phyloP scores from a whole-genome alignment of 108 stramenopile genomes.

The Cyclotella atomus region DNA sequence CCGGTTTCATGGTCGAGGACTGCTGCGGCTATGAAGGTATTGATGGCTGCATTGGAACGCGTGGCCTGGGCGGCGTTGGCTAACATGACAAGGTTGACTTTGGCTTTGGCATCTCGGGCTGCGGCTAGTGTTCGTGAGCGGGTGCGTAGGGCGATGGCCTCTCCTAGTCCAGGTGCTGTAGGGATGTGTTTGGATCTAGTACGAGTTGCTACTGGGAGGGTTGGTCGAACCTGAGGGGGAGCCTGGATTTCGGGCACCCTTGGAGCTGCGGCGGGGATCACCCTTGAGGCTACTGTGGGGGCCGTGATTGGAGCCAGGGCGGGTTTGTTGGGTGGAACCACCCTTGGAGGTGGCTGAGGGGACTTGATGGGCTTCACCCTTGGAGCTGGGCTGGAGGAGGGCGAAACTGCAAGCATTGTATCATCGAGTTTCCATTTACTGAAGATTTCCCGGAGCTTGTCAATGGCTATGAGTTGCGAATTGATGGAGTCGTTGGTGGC shows the following conservation, averaged over 20 bases:
- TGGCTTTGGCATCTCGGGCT: not conserved
- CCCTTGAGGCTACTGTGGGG: constrained; percentile 5
- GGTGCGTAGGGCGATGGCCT: constrained; percentile 1
- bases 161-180: too few species aligned
- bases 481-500: not conserved
- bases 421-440: not conserved
- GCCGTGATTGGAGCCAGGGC: not conserved
- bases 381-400: not conserved
- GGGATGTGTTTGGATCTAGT: not conserved
- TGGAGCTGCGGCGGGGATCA: constrained; percentile 2
- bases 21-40: not conserved
- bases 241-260: not conserved
- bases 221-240: not conserved
- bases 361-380: not conserved
- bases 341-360: constrained; percentile 15
- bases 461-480: constrained; percentile 7
- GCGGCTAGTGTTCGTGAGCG: not conserved
- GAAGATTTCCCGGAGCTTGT: constrained; percentile 6
- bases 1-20: constrained; percentile 29
- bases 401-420: not conserved
- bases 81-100: not conserved
- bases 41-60: not conserved
- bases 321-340: not conserved
- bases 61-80: not conserved
- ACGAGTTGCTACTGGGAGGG: not conserved